phyloP scores from a whole-genome alignment of 768 basidiomycete species.

The Kwoniella bestiolae region DNA sequence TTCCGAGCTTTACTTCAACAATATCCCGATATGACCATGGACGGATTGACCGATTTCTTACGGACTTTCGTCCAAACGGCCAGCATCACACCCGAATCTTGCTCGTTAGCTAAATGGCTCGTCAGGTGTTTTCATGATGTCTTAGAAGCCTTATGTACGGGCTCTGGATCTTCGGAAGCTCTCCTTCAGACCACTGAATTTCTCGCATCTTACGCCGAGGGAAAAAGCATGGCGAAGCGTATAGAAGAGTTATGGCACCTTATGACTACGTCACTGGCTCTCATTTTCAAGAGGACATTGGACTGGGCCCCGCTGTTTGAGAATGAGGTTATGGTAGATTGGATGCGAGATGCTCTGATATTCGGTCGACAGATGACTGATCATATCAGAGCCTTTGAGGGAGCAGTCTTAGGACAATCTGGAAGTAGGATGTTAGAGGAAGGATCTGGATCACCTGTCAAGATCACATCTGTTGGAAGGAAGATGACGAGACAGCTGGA shows the following conservation, averaged over 20 bases:
- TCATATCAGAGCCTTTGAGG: constrained; percentile 78
- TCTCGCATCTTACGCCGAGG: constrained; percentile 40
- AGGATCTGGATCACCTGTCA: constrained; percentile 57
- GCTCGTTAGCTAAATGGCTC: constrained; percentile 81
- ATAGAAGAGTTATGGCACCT: constrained; percentile 77
- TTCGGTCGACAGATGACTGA: constrained; percentile 85
- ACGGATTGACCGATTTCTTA: constrained; percentile 74
- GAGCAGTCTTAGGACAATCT: constrained; percentile 62
- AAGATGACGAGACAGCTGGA: constrained; percentile 79
- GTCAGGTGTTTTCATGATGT: constrained; percentile 92
- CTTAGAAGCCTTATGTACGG: constrained; percentile 76
- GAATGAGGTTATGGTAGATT: constrained; percentile 81
- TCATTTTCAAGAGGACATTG: constrained; percentile 83
- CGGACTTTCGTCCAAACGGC: constrained; percentile 69
- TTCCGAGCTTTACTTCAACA: constrained; percentile 76
- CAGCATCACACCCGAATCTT: constrained; percentile 75
- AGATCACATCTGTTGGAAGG: constrained; percentile 67
- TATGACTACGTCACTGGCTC: constrained; percentile 77
- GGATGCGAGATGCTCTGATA: constrained; percentile 98
- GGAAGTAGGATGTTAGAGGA: constrained; percentile 27
- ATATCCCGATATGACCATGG: constrained; percentile 68
- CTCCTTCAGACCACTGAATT: constrained; percentile 62
- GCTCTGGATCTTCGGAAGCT: constrained; percentile 66
- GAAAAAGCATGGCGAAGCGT: constrained; percentile 60
- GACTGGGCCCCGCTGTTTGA: constrained; percentile 81